phyloP scores from a whole-genome alignment of 768 basidiomycete genomes.

The Heimioporus sp. region DNA sequence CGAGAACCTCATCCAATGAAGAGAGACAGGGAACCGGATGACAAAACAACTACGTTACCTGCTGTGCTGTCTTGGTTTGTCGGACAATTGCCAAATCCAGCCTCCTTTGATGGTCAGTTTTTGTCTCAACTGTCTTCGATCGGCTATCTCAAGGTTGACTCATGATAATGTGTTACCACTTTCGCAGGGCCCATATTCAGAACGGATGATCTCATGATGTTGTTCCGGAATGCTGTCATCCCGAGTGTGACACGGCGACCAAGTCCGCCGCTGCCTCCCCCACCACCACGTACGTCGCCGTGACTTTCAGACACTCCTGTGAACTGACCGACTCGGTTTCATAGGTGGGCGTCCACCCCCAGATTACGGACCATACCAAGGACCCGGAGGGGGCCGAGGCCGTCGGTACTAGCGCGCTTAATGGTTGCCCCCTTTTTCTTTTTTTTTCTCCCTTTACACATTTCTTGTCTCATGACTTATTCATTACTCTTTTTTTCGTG shows the following conservation, averaged over 20 bases:
- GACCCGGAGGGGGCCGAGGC: slow-evolving; percentile 53
- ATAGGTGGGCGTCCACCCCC: slow-evolving; percentile 74
- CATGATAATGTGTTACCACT: slow-evolving; percentile 3
- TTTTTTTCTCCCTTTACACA: background rate
- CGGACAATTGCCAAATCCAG: slow-evolving; percentile 67
- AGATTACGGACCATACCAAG: slow-evolving; percentile 84
- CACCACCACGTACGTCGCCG: slow-evolving; percentile 38
- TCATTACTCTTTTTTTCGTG: slow-evolving; percentile 3
- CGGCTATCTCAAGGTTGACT: slow-evolving; percentile 11
- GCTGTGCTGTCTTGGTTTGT: slow-evolving; percentile 81
- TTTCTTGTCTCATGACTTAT: slow-evolving; percentile 18
- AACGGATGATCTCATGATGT: slow-evolving; percentile 85
- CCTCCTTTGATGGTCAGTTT: slow-evolving; percentile 79
- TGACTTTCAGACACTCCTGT: background rate
- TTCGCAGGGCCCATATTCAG: slow-evolving; percentile 81
- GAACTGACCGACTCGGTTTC: slow-evolving; percentile 8
- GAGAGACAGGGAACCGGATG: slow-evolving; percentile 41
- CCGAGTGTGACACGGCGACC: slow-evolving; percentile 53
- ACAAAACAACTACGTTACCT: slow-evolving; percentile 49
- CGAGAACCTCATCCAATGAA: slow-evolving; percentile 39
- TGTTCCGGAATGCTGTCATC: slow-evolving; percentile 80
- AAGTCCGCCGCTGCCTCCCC: slow-evolving; percentile 58
- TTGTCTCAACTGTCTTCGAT: slow-evolving; percentile 1
- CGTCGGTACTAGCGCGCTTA: slow-evolving; percentile 35
- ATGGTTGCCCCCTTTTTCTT: background rate